Evolutionary conservation across 495 filamentous ascomycete genomes (phyloP).

Genomic region (Aspergillus taichungensis): DNA sequence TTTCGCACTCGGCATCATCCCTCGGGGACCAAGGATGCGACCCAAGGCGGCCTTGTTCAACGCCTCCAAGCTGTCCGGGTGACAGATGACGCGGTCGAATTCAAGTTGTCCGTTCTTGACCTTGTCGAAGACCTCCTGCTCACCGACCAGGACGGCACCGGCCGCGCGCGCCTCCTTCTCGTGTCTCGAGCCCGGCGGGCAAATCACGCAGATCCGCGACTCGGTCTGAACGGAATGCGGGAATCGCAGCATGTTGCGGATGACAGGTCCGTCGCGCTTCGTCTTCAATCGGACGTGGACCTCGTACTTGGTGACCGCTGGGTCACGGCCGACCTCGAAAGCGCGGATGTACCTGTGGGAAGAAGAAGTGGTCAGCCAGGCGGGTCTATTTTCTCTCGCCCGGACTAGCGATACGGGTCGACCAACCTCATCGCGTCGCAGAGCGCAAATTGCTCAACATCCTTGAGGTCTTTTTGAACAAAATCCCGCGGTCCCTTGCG

Average conservation of each 20-base stretch:
- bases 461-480: constrained; percentile 48
- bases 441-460: constrained; percentile 63
- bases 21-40: constrained; percentile 74
- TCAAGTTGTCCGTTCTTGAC: constrained; percentile 66
- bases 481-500: constrained; percentile 59
- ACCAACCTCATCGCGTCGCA: constrained; percentile 89
- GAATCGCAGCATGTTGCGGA: constrained; percentile 80
- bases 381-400: neutral
- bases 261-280: constrained; percentile 68
- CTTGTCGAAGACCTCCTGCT: constrained; percentile 73
- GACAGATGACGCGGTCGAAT: constrained; percentile 85
- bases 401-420: neutral
- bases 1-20: constrained; percentile 87
- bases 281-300: constrained; percentile 70
- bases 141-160: constrained; percentile 75
- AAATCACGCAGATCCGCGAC: constrained; percentile 78
- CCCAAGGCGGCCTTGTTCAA: constrained; percentile 72
- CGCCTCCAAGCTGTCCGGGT: constrained; percentile 61
- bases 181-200: constrained; percentile 61
- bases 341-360: constrained; percentile 72
- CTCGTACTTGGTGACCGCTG: constrained; percentile 74
- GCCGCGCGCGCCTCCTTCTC: constrained; percentile 61
- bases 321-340: constrained; percentile 77
- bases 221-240: constrained; percentile 84
- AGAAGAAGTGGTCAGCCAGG: constrained; percentile 9